Percentiles rank a stretch among this genome's conserved stretches.
Conservation (phyloP, 2,329 filamentous ascomycete genomes). For the Paramyrothecium sp. region DNA sequence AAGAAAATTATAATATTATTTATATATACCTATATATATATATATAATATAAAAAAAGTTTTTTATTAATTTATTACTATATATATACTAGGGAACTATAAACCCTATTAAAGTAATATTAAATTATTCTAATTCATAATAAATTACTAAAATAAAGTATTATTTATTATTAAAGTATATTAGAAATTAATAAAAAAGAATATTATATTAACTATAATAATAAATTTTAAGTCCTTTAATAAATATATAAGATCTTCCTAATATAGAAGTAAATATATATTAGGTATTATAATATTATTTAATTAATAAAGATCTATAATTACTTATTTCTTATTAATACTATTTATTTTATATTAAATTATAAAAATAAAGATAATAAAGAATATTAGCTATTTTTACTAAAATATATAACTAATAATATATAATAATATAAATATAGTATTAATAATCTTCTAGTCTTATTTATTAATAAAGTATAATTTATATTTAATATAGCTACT, state of each 20-base stretch:
- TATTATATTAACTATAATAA: neutral
- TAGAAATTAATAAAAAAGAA: neutral
- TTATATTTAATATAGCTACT: neutral
- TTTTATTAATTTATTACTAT: neutral
- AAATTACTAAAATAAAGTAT: conserved; percentile 1
- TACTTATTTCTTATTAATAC: neutral
- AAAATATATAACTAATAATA: conserved; percentile 1
- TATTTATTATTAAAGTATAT: neutral
- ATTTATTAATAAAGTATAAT: neutral
- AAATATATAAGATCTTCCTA: neutral
- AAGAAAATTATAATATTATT: conserved; percentile 1
- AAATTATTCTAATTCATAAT: neutral
- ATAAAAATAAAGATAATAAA: conserved; percentile 1
- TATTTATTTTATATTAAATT: neutral
- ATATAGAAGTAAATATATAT: neutral
- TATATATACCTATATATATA: neutral
- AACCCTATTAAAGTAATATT: too few species aligned
- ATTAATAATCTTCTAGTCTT: too few species aligned
- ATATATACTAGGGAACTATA: neutral
- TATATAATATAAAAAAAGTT: neutral
- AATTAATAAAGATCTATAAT: neutral
- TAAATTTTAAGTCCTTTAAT: neutral
- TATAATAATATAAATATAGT: neutral
- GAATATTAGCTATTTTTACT: neutral
- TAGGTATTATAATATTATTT: neutral